Evolutionary conservation across 306 rosid species (phyloP), one percentile per base, ranked within the genome.

Genomic region (Spatholobus suberectus): DNA sequence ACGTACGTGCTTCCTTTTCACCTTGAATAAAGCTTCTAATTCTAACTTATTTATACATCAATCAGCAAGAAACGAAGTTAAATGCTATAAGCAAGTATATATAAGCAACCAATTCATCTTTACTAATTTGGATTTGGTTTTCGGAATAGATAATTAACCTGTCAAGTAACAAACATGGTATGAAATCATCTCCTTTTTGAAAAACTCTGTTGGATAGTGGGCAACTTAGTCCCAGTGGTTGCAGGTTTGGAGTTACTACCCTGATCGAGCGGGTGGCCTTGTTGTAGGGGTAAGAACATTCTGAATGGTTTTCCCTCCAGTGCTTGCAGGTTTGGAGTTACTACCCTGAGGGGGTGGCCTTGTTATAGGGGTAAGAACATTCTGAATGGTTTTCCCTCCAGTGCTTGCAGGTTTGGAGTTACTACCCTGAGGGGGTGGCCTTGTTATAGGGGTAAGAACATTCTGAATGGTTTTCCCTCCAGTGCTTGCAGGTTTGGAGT

Each of bases 251-350:
- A 13, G 21, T 15, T 46, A 4, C 15, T 52, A 40, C 8, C 15
- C 51, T 18, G 3, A 38, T n/a, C n/a, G n/a, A n/a, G n/a, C n/a
- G n/a, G 83, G 8, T 37, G 83, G 83, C 83, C 76, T 78, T 35
- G 82, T 51, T 5, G 67, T 52, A 15, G 12, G 40, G 54, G 38
- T 20, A 35, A n/a, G n/a, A n/a, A n/a, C n/a, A n/a, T n/a, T n/a
- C n/a, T n/a, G n/a, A n/a, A n/a, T n/a, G n/a, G n/a, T n/a, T n/a
- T n/a, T n/a, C n/a, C n/a, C n/a, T n/a, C 65, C 79, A 13, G 14
- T 3, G 8, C 37, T 55, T 21, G 79, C 1, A 23, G 68, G 35
- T 1, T 55, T 40, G 24, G 79, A 13, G 21, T 15, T 46, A 4
- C 15, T 52, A 40, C 8, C 15, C 51, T 18, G 3, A n/a, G n/a